Percentiles rank a stretch among this genome's conserved stretches.
Evolutionary conservation across 768 basidiomycete genomes (phyloP).

Genomic region (Suillus ampliporus): DNA sequence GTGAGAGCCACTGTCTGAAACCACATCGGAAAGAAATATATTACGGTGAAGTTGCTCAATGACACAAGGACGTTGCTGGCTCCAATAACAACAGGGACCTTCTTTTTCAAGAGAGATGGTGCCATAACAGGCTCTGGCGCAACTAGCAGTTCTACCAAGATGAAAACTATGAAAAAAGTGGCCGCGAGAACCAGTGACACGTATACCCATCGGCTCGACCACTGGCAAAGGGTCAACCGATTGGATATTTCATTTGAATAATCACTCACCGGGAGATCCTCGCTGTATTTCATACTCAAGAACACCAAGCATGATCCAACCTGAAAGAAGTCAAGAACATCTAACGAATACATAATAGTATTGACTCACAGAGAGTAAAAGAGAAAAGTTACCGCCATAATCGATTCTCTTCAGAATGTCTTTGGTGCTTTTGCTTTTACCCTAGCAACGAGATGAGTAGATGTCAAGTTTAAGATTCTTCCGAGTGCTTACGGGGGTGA

Average conservation of each 20-base stretch:
- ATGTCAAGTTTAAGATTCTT: not conserved
- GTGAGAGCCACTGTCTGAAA: conserved; percentile 81
- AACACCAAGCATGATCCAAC: conserved; percentile 68
- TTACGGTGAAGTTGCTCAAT: conserved; percentile 75
- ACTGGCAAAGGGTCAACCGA: conserved; percentile 43
- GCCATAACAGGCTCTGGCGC: conserved; percentile 77
- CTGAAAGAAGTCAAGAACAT: conserved; percentile 29
- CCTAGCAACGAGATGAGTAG: conserved; percentile 45
- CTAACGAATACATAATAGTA: conserved; percentile 11
- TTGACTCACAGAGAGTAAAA: conserved; percentile 61
- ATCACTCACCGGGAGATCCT: conserved; percentile 59
- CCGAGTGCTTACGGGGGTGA: conserved; percentile 58
- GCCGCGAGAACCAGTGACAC: conserved; percentile 50
- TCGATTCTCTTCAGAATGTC: conserved; percentile 79
- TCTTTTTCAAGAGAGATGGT: conserved; percentile 65
- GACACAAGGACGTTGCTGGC: conserved; percentile 76
- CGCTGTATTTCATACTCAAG: conserved; percentile 72
- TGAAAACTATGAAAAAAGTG: conserved; percentile 56
- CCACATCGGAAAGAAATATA: conserved; percentile 84
- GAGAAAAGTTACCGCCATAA: conserved; percentile 70
- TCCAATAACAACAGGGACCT: conserved; percentile 74
- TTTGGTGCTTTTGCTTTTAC: conserved; percentile 64
- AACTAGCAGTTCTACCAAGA: conserved; percentile 65
- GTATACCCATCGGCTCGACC: conserved; percentile 61
- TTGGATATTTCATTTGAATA: conserved; percentile 8